Conservation (phyloP, 2,329 filamentous ascomycete genomes). For the Keithomyces neogunnii region DNA sequence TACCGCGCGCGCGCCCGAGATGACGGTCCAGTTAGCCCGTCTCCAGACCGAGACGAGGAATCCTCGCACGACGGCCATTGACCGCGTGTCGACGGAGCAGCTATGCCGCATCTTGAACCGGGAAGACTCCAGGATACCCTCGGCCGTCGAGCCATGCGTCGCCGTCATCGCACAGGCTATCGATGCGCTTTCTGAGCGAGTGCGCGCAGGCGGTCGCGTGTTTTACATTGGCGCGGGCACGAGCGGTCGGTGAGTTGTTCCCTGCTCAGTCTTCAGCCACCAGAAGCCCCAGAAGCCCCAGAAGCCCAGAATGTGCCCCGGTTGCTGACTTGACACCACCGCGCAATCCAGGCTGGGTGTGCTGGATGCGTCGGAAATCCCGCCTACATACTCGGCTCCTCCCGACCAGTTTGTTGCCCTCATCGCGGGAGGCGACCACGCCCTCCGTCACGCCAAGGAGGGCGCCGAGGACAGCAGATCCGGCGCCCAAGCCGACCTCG, state of each 20-base stretch:
- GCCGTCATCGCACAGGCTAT: constrained; percentile 10
- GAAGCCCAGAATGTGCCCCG: not conserved
- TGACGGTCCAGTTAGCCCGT: constrained; percentile 6
- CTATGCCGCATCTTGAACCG: constrained; percentile 13
- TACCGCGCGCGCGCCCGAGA: not conserved
- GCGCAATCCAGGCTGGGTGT: constrained; percentile 23
- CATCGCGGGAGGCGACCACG: constrained; percentile 32
- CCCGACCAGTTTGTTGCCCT: constrained; percentile 29
- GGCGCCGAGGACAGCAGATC: constrained; percentile 29
- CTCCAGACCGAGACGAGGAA: constrained; percentile 13
- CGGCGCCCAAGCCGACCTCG: constrained; percentile 22
- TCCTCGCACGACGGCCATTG: constrained; percentile 8
- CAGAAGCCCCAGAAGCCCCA: not conserved
- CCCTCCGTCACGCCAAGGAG: constrained; percentile 30
- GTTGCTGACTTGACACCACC: no score
- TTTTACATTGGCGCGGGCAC: constrained; percentile 31
- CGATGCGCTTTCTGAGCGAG: constrained; percentile 9
- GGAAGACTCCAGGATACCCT: constrained; percentile 10
- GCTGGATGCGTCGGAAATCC: constrained; percentile 32
- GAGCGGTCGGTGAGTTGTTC: constrained; percentile 27
- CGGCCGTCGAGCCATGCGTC: constrained; percentile 11
- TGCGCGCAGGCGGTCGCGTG: constrained; percentile 10
- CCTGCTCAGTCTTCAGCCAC: not conserved
- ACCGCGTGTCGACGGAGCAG: constrained; percentile 9
- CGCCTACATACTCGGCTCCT: constrained; percentile 30